Evolutionary conservation across 202 grass and related monocot species (phyloP).

Genomic region (Schoenoplectus triqueter): DNA sequence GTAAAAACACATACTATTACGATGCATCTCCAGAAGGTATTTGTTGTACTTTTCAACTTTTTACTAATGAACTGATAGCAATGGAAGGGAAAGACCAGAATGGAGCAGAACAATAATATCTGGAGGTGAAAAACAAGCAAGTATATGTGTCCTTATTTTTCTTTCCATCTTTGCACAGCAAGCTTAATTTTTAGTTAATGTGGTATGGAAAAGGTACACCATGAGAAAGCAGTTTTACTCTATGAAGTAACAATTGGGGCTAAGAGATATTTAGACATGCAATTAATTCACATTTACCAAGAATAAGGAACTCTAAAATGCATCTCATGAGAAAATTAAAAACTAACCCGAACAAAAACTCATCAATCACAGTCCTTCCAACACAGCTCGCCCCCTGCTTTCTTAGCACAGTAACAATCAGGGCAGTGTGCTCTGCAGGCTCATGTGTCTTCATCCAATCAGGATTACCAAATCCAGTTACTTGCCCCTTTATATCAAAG

Average conservation of each 20-base stretch:
- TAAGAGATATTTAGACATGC: neutral
- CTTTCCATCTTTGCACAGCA: neutral
- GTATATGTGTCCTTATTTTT: neutral
- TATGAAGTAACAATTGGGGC: neutral
- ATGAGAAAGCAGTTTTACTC: neutral
- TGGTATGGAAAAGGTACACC: neutral
- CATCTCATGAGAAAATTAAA: slow-evolving; percentile 9
- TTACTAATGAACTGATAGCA: neutral
- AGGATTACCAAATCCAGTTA: slow-evolving; percentile 88
- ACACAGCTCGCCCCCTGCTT: slow-evolving; percentile 75
- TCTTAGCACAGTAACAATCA: slow-evolving; percentile 57
- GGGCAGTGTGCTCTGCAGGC: slow-evolving; percentile 53
- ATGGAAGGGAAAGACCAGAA: neutral
- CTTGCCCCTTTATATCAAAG: slow-evolving; percentile 84
- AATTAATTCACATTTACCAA: neutral
- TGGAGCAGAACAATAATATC: neutral
- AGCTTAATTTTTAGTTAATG: neutral
- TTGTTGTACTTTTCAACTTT: neutral
- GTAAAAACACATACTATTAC: neutral
- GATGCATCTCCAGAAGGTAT: neutral
- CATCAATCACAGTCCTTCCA: slow-evolving; percentile 90
- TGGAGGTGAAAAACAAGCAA: neutral
- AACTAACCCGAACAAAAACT: slow-evolving; percentile 81
- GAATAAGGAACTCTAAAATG: neutral
- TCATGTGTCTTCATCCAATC: slow-evolving; percentile 91